Conservation (phyloP, 2,329 filamentous ascomycete species). For the Phyllosticta capitalensis region DNA sequence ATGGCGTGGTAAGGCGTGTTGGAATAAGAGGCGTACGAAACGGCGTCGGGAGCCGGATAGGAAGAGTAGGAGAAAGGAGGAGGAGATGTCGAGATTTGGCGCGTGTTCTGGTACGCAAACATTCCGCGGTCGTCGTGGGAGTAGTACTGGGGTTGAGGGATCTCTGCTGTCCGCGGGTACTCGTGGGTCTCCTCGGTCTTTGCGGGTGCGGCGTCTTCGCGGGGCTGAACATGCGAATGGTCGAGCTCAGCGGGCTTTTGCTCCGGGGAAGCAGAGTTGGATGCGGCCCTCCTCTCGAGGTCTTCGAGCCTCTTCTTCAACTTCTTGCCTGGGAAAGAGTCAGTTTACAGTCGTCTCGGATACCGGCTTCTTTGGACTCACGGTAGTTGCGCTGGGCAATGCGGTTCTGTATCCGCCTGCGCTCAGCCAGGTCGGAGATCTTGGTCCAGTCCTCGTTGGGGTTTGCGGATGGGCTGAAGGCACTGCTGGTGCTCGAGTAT, state of each 20-base stretch:
- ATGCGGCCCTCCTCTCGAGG: conserved; percentile 66
- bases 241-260: conserved; percentile 47
- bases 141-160: conserved; percentile 52
- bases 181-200: conserved; percentile 17
- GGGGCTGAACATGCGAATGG: conserved; percentile 25
- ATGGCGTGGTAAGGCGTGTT: conserved; percentile 29
- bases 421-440: conserved; percentile 92
- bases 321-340: conserved; percentile 61
- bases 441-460: conserved; percentile 99
- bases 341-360: neutral
- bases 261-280: conserved; percentile 51
- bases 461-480: conserved; percentile 88
- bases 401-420: conserved; percentile 89
- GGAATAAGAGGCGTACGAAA: conserved; percentile 51
- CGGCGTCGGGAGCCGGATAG: conserved; percentile 58
- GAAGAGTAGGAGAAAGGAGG: conserved; percentile 58
- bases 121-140: conserved; percentile 54
- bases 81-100: conserved; percentile 62
- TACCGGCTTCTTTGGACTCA: conserved; percentile 39
- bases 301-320: conserved; percentile 83
- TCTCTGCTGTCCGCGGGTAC: conserved; percentile 23
- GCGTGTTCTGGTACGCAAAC: conserved; percentile 56
- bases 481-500: conserved; percentile 79
- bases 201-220: conserved; percentile 27
- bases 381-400: conserved; percentile 97